Conservation (phyloP, 164 flowering plant genomes). For the Piper longum region DNA sequence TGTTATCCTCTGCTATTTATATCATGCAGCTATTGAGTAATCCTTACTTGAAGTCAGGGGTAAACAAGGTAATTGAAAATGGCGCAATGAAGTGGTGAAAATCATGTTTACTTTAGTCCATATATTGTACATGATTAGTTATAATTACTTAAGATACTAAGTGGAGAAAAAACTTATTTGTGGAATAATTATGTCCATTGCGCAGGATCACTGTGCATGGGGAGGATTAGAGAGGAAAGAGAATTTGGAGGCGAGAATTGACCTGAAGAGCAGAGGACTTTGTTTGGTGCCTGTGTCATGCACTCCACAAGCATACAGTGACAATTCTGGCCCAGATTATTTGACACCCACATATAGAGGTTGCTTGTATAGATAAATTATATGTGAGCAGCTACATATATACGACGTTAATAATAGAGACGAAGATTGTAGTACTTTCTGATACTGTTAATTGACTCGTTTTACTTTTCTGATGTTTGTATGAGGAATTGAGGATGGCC, state of each 20-base stretch:
- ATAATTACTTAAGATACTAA: too few relatives aligned
- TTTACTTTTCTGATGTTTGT: too few relatives aligned
- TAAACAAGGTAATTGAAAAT: conserved; percentile 31
- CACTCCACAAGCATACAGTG: conserved; percentile 41
- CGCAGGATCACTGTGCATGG: conserved; percentile 25
- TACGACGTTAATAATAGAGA: too few relatives aligned
- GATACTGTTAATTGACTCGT: too few relatives aligned
- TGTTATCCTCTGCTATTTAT: neutral
- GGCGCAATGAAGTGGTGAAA: too few relatives aligned
- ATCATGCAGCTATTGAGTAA: conserved; percentile 42
- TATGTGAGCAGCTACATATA: too few relatives aligned
- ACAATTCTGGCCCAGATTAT: conserved; percentile 51
- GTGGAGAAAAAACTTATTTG: too few relatives aligned
- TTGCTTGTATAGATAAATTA: conserved; percentile 42
- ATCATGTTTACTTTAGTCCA: too few relatives aligned
- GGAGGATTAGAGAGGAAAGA: conserved; percentile 6
- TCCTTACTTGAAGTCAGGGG: conserved; percentile 46
- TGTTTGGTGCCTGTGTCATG: conserved; percentile 55
- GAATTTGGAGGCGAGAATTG: conserved; percentile 26
- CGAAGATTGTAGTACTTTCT: too few relatives aligned
- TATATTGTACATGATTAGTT: too few relatives aligned
- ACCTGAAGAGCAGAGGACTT: conserved; percentile 51
- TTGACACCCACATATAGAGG: conserved; percentile 63
- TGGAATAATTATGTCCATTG: neutral
- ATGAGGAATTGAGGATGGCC: too few relatives aligned